Evolutionary conservation across 352 stramenopile species (phyloP).

Genomic region (Saprolegnia parasitica): DNA sequence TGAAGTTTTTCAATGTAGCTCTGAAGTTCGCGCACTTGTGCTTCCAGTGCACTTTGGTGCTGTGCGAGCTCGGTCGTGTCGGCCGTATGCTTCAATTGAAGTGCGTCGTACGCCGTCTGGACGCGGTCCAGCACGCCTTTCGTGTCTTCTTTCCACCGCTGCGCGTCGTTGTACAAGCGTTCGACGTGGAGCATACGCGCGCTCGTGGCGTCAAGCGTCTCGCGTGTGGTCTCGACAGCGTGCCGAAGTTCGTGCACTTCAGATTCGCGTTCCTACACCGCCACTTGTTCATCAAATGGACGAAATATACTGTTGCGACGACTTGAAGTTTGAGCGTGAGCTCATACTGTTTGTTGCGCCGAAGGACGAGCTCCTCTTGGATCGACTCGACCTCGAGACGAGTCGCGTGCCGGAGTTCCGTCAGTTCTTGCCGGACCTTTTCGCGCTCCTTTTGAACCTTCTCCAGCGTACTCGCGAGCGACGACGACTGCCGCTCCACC

Average conservation of each 20-base stretch:
- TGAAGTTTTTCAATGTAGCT: conserved; percentile 35
- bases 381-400: conserved; percentile 60
- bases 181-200: conserved; percentile 62
- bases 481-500: conserved; percentile 22
- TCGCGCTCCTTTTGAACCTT: conserved; percentile 25
- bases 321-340: conserved; percentile 58
- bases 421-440: conserved; percentile 37
- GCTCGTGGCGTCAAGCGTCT: conserved; percentile 44
- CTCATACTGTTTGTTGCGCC: conserved; percentile 77
- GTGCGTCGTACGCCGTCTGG: conserved; percentile 42
- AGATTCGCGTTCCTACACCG: conserved; percentile 39
- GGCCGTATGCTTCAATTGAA: conserved; percentile 48
- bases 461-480: conserved; percentile 9
- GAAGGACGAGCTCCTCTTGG: conserved; percentile 63
- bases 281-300: not conserved
- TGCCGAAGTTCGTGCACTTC: conserved; percentile 42
- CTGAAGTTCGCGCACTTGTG: conserved; percentile 49
- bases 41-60: conserved; percentile 39
- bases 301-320: too few relatives aligned
- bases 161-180: conserved; percentile 26
- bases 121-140: not conserved
- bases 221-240: conserved; percentile 37
- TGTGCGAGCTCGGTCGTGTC: conserved; percentile 34
- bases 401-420: conserved; percentile 39
- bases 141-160: conserved; percentile 27